These are phyloP conservation scores for Penicillium sp. DNA, from an alignment of 2,329 filamentous ascomycete species.

Conservation along the genomic window DNA sequence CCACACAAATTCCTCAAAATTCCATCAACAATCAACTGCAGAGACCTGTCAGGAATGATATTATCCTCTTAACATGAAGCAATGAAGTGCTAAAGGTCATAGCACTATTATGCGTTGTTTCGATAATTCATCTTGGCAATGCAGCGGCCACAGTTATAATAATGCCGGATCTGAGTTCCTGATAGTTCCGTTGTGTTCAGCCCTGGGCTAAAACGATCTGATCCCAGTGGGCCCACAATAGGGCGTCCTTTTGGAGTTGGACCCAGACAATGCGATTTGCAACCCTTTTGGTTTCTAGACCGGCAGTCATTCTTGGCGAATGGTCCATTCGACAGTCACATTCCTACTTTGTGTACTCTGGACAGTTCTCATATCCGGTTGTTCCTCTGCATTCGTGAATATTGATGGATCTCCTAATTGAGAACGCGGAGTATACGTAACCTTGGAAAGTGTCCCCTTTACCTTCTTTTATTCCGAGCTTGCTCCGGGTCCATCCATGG, in stretches of 20 bases:
- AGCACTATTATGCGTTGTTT: background rate
- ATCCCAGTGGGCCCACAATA: constrained; percentile 1
- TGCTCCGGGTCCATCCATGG: background rate
- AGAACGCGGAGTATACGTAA: background rate
- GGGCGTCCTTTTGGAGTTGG: background rate
- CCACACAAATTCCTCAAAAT: background rate
- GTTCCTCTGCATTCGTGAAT: no score
- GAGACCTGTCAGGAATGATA: background rate
- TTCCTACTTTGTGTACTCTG: background rate
- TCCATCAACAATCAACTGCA: background rate
- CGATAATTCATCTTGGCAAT: background rate
- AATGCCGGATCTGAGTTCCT: background rate
- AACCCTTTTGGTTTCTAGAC: background rate
- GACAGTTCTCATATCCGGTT: no score
- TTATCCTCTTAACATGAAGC: background rate
- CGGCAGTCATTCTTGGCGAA: background rate
- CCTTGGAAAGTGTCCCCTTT: background rate
- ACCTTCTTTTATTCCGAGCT: background rate
- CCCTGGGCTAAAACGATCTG: constrained; percentile 1
- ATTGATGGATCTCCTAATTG: background rate
- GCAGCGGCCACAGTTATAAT: background rate
- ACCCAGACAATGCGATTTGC: background rate
- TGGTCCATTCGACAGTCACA: background rate
- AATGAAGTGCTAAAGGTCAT: background rate
- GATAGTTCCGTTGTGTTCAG: background rate